Conservation (phyloP, 2,329 filamentous ascomycete genomes). For the Bimuria novae-zelandiae region DNA sequence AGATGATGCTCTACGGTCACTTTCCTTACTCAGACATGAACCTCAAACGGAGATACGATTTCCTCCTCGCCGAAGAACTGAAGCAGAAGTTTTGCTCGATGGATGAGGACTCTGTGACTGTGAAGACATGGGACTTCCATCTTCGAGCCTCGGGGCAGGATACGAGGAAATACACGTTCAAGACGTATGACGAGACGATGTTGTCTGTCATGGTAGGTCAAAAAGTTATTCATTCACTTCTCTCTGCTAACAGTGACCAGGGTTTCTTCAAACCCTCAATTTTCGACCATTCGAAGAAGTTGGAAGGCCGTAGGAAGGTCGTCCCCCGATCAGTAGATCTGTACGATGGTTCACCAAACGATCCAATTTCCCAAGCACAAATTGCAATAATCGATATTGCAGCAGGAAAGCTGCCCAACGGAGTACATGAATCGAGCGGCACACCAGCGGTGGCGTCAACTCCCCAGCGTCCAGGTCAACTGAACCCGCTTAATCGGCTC, state of each 20-base stretch:
- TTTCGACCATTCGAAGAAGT: conserved; percentile 82
- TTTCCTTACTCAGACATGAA: conserved; percentile 97
- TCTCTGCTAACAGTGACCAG: conserved; percentile 33
- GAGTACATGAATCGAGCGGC: conserved; percentile 40
- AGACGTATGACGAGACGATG: conserved; percentile 95
- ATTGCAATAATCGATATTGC: conserved; percentile 64
- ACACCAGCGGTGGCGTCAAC: conserved; percentile 56
- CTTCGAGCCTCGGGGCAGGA: conserved; percentile 85
- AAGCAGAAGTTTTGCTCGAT: conserved; percentile 93
- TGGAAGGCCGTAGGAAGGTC: conserved; percentile 77
- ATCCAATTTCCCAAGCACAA: conserved; percentile 85
- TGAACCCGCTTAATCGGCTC: conserved; percentile 70
- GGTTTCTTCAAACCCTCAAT: conserved; percentile 89
- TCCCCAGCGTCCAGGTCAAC: conserved; percentile 60
- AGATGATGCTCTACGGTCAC: conserved; percentile 96
- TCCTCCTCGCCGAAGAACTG: conserved; percentile 89
- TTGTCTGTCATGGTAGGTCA: conserved; percentile 75
- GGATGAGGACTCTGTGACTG: conserved; percentile 85
- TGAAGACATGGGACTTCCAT: conserved; percentile 88
- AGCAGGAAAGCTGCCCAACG: conserved; percentile 46
- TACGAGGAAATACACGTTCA: conserved; percentile 92
- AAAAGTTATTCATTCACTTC: neutral
- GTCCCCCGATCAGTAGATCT: conserved; percentile 89
- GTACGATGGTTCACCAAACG: conserved; percentile 91
- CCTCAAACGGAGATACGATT: conserved; percentile 85